Conservation (phyloP, 257 asterid species). For the Jaltomata sinuosa region DNA sequence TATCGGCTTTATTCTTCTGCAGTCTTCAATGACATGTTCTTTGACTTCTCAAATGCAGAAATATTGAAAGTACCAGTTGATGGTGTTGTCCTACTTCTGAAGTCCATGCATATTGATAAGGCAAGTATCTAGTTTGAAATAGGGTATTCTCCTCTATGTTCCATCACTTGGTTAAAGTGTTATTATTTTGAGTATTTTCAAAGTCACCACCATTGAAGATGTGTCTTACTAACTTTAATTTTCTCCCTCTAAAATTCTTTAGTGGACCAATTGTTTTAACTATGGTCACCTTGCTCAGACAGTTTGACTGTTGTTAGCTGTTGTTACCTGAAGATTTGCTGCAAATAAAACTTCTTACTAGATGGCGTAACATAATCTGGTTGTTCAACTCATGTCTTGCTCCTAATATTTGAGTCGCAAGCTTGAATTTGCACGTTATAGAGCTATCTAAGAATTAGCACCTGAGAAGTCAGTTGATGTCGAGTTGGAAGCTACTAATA, state of each 20-base stretch:
- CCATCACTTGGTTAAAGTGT: background rate
- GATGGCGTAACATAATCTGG: background rate
- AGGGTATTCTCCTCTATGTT: no score
- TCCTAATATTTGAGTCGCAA: background rate
- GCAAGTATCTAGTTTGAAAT: slow-evolving; percentile 18
- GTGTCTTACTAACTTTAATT: background rate
- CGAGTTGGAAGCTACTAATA: background rate
- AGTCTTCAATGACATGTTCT: slow-evolving; percentile 54
- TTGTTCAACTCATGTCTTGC: background rate
- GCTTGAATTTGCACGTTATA: background rate
- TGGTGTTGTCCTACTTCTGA: slow-evolving; percentile 92
- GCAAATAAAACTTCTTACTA: background rate
- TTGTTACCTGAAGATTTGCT: background rate
- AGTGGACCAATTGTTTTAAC: background rate
- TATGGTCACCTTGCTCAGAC: background rate
- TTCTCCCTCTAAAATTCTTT: background rate
- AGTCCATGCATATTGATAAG: slow-evolving; percentile 87
- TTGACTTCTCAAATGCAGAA: slow-evolving; percentile 73
- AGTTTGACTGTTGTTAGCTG: background rate
- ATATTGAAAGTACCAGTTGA: slow-evolving; percentile 86
- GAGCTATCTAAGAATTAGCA: background rate
- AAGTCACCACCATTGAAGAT: background rate
- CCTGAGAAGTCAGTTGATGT: background rate
- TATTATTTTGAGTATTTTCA: background rate
- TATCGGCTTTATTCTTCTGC: slow-evolving; percentile 94